Evolutionary conservation across 768 basidiomycete genomes (phyloP), one percentile per base, ranked within the genome.

Genomic region (Leucogyrophana mollusca): DNA sequence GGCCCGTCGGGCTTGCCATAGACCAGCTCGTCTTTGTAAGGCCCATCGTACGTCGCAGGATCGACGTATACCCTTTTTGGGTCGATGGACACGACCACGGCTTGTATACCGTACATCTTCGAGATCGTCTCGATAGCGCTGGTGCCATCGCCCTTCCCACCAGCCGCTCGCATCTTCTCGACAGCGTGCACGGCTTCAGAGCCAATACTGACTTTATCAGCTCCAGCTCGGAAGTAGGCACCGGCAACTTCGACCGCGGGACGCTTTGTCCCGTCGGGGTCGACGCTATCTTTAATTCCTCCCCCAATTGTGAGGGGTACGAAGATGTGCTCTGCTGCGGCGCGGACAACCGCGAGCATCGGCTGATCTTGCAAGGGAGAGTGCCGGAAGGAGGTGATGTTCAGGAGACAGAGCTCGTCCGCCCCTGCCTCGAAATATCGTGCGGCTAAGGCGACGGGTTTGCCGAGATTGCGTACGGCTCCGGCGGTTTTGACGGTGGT

Each of bases 291-390:
- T 66, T 94, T 94, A 73, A 99, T 98, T 2, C 96, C 96, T 17
- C 96, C 96, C 20, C 96, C 96, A 55, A 99, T 94, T 13, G 96
- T 98, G 30, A 99, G 78, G n/a, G 96, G 96, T 1, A 99, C 93
- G 58, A 94, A 98, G 36, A 98, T 81, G 43, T 82, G 79, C 64
- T 91, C 82, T 1, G 96, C 94, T 0, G 94, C 88, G 0, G 84
- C 83, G 45, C 87, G 85, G 34, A 98, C 91, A 58, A 99, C 90
- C 25, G 91, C 90, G 45, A 99, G 80, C 96, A 99, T 98, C 1
- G 96, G 96, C 69, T 99, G 96, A 68, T 98, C 96, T 35, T 77
- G 85, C 27, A 99, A 76, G 1, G 96, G 94, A 11, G 93, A 97
- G 59, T 90, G 87, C 51, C 96, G 90, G 82, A 99, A 99, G 52